Evolutionary conservation across 2,329 filamentous ascomycete species (phyloP).

Genomic region (Fusarium sp.): DNA sequence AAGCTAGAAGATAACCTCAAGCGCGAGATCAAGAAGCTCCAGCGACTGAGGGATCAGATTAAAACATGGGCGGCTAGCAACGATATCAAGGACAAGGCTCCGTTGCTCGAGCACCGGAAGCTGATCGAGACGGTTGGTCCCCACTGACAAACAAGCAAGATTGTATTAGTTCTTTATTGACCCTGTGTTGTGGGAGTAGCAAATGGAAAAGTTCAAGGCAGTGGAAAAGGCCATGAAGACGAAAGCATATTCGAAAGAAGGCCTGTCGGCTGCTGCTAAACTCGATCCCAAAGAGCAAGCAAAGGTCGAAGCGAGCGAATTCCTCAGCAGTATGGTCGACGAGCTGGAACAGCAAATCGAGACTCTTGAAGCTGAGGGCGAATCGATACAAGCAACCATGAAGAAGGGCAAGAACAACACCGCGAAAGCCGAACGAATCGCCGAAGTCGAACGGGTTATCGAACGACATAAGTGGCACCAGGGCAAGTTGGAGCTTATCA

Average conservation of each 20-base stretch:
- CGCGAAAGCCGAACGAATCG: conserved; percentile 86
- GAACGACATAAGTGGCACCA: conserved; percentile 98
- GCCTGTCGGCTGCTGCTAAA: conserved; percentile 89
- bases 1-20: conserved; percentile 98
- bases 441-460: conserved; percentile 84
- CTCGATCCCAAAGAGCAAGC: conserved; percentile 98
- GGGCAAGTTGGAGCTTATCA: conserved; percentile 88
- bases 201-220: conserved; percentile 99
- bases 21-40: conserved; percentile 99
- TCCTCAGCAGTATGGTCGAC: conserved; percentile 87
- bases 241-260: conserved; percentile 99
- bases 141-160: conserved; percentile 24
- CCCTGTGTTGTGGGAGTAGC: conserved; percentile 61
- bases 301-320: conserved; percentile 88
- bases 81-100: conserved; percentile 99
- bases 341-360: conserved; percentile 96
- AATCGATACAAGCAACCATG: conserved; percentile 85
- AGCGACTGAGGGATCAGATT: conserved; percentile 96
- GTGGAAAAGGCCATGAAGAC: conserved; percentile 99
- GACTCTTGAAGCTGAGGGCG: conserved; percentile 88
- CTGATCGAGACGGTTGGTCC: conserved; percentile 92
- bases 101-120: conserved; percentile 91
- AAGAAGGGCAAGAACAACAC: conserved; percentile 95
- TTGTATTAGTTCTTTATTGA: conserved; percentile 33
- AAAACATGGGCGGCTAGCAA: conserved; percentile 99